Evolutionary conservation across 805 yeast genomes (phyloP).

Genomic region (Barnettozyma sucrosica): DNA sequence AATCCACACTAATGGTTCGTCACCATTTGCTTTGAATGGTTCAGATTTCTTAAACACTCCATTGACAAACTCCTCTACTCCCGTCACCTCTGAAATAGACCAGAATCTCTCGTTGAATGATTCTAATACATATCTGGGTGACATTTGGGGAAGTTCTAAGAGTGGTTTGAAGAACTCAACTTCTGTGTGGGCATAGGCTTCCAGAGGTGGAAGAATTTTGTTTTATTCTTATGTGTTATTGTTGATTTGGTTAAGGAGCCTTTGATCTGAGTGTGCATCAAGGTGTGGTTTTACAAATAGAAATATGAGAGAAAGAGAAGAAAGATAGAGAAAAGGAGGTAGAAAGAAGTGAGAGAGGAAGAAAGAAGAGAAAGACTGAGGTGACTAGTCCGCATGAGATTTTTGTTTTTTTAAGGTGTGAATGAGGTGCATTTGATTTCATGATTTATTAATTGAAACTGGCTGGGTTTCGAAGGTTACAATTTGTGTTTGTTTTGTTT

Average conservation of each 20-base stretch:
- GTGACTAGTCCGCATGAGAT: background rate
- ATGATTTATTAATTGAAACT: conserved; percentile 1
- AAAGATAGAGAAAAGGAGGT: background rate
- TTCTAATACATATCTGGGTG: conserved; percentile 19
- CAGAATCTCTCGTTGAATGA: conserved; percentile 19
- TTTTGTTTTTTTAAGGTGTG: background rate
- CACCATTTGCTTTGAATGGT: conserved; percentile 15
- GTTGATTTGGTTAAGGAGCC: background rate
- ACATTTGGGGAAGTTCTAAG: conserved; percentile 24
- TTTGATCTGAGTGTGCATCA: background rate
- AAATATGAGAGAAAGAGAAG: background rate
- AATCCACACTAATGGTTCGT: conserved; percentile 9
- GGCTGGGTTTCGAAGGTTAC: background rate
- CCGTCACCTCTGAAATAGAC: conserved; percentile 7
- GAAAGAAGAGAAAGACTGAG: background rate
- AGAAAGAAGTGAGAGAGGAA: background rate
- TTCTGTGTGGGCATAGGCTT: conserved; percentile 25
- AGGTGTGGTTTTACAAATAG: background rate
- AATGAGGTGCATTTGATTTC: background rate
- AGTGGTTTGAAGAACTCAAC: conserved; percentile 17
- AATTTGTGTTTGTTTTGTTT: conserved; percentile 1
- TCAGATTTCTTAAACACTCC: conserved; percentile 15
- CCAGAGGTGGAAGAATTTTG: background rate
- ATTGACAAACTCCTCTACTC: conserved; percentile 8
- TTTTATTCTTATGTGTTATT: background rate